Base-by-base conservation (phyloP, 768 basidiomycete species). In the Strobilomyces confusus region DNA sequence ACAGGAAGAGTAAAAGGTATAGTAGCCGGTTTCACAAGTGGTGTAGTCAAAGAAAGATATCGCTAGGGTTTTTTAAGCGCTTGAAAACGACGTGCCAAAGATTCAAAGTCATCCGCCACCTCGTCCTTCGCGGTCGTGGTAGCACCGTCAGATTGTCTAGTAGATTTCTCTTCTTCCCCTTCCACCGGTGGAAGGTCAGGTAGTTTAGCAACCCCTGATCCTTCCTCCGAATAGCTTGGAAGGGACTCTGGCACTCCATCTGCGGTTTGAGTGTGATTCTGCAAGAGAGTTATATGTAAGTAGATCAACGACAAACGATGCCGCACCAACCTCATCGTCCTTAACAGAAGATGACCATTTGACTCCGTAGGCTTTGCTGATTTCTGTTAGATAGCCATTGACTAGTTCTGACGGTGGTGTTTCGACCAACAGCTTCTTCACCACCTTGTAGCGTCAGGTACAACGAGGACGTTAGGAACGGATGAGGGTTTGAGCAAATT, bases 371-470 rank as follows among this genome's bases (percentile, higher is more conserved):
- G 85, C 92, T 66, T 83, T 89, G 1, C 93, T 87, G 59, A 98
- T 98, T 71, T 97, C 94, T 45, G 72, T 72, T 15, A 98, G 75
- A 70, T 98, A 98, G 17, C 81, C 91, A 61, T 97, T 87, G 9
- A 98, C 91, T 7, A 98, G 77, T 29, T 82, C 79, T 8, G 75
- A 29, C 1, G 87, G 75, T 11, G 95, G 95, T 4, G 87, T 87
- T 49, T 77, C 79, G 29, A 86, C 71, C 17, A 73, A 63, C 14
- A 95, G 71, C 69, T 98, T 98, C 62, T 79, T 84, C 41, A 83
- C 72, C 45, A 97, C 81, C 92, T 93, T 65, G 13, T 47, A 41
- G 29, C 15, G 42, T 52, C 48, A 40, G 19, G 46, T 51, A 43
- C 40, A 38, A 53, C 37, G 29, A 29, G 29, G 29, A 29, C 29